Conservation (phyloP, 1,284 basidiomycete species). For the Sporisorium sorghi region DNA sequence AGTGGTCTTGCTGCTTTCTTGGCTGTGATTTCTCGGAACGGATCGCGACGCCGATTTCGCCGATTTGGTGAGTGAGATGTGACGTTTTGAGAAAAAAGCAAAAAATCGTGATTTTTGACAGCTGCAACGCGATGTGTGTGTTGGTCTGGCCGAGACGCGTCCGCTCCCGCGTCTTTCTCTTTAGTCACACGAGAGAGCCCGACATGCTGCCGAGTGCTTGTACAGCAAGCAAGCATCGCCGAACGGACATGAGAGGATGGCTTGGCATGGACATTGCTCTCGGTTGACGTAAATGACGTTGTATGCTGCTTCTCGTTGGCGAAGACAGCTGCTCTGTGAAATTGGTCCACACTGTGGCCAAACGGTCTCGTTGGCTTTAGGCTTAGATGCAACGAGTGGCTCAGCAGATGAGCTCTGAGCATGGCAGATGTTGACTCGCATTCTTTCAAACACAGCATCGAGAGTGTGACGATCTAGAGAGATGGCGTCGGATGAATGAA, state of each 20-base stretch:
- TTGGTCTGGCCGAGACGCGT: conserved; percentile 28
- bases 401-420: background rate
- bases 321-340: too few relatives aligned
- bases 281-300: background rate
- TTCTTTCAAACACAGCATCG: too few relatives aligned
- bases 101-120: conserved; percentile 15
- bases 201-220: conserved; percentile 13
- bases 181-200: conserved; percentile 25
- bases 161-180: conserved; percentile 16
- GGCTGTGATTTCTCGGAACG: conserved; percentile 7
- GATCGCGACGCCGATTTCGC: conserved; percentile 23
- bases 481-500: background rate
- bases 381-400: background rate
- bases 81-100: too few relatives aligned
- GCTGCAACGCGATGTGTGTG: conserved; percentile 10
- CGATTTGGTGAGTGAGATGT: conserved; percentile 18
- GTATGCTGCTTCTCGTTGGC: background rate
- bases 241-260: background rate
- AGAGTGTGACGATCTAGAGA: background rate
- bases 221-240: conserved; percentile 5
- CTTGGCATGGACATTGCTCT: background rate
- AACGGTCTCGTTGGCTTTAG: too few relatives aligned
- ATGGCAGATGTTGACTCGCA: too few relatives aligned
- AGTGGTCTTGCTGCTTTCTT: background rate
- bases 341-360: too few relatives aligned